Conservation (phyloP, 306 rosid species). For the Vachellia pachyceras region DNA sequence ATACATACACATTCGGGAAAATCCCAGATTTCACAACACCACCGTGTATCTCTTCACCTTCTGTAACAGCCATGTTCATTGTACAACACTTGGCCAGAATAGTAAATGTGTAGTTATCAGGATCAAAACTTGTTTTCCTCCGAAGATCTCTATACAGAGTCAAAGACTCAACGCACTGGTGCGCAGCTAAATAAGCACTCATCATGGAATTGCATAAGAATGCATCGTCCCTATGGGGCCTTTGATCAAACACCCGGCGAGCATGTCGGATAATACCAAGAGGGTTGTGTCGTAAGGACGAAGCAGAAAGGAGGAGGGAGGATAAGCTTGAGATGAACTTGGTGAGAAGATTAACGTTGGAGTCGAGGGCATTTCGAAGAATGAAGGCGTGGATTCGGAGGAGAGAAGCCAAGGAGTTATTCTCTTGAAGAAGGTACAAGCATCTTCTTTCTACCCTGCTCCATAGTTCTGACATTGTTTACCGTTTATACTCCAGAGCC, state of each 20-base stretch:
- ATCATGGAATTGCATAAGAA: conserved; percentile 70
- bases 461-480: conserved; percentile 52
- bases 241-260: conserved; percentile 60
- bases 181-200: conserved; percentile 42
- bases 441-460: conserved; percentile 62
- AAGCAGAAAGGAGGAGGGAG: conserved; percentile 34
- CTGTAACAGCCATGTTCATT: conserved; percentile 31
- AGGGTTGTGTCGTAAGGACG: conserved; percentile 29
- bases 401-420: conserved; percentile 40
- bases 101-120: conserved; percentile 54
- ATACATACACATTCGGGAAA: conserved; percentile 55
- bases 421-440: conserved; percentile 55
- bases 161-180: conserved; percentile 50
- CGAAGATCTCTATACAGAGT: conserved; percentile 55
- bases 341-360: conserved; percentile 66
- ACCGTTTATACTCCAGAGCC: no score
- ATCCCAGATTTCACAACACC: conserved; percentile 57
- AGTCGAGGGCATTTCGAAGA: conserved; percentile 59
- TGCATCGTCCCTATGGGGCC: conserved; percentile 40
- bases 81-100: conserved; percentile 60
- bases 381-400: conserved; percentile 76
- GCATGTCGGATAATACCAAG: conserved; percentile 47
- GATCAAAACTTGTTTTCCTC: conserved; percentile 41
- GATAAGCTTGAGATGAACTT: conserved; percentile 61
- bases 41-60: conserved; percentile 58